Conservation (phyloP, 2,329 filamentous ascomycete genomes). For the Pestalotiopsis sp. region DNA sequence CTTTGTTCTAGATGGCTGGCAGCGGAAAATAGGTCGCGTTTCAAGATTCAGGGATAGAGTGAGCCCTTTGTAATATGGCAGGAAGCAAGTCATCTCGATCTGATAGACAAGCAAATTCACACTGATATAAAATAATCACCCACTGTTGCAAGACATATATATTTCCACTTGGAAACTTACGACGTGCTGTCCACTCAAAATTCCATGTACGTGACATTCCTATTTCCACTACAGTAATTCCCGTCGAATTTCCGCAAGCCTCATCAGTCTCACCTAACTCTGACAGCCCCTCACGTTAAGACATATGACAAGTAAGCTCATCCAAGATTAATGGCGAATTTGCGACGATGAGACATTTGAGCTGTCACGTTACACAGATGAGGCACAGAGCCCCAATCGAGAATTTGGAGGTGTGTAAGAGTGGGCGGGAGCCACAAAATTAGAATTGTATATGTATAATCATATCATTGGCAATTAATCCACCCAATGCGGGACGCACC, state of each 20-base stretch:
- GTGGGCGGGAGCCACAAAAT: neutral
- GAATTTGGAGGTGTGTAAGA: neutral
- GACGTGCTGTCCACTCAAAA: too few species aligned
- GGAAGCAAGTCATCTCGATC: neutral
- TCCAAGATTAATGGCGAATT: neutral
- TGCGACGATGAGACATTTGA: neutral
- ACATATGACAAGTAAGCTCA: neutral
- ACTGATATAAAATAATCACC: neutral
- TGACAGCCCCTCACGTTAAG: neutral
- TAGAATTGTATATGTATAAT: neutral
- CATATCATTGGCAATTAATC: neutral
- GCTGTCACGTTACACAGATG: neutral
- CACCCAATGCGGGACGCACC: neutral
- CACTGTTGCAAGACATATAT: too few species aligned
- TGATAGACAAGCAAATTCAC: neutral
- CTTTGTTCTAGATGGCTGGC: neutral
- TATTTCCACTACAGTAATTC: too few species aligned
- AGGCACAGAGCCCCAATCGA: neutral
- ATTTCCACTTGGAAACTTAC: too few species aligned
- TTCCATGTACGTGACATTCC: too few species aligned
- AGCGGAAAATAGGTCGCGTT: neutral
- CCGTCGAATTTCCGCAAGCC: too few species aligned
- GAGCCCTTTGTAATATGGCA: neutral
- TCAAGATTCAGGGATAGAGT: neutral
- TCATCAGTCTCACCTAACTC: too few species aligned